phyloP scores from a whole-genome alignment of 192 early-diverging fungal genomes.

The Chytriomyces confervae region DNA sequence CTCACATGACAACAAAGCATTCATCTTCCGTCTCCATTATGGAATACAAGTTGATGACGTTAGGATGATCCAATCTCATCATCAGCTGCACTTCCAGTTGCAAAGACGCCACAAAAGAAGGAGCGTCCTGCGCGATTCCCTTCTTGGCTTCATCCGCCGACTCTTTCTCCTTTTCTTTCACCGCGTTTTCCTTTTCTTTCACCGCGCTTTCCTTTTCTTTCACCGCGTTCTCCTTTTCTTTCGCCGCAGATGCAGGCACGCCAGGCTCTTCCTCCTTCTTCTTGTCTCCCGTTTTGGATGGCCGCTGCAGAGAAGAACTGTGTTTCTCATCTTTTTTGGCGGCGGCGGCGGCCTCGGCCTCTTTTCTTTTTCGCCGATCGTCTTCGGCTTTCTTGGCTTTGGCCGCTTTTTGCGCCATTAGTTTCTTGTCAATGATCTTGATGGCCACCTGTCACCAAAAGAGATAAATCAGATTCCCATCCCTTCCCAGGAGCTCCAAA shows the following conservation, averaged over 20 bases:
- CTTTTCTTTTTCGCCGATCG: conserved; percentile 47
- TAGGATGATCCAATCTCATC: conserved; percentile 68
- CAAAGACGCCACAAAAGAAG: conserved; percentile 50
- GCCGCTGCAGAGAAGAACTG: neutral
- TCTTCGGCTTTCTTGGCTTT: conserved; percentile 57
- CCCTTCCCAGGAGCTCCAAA: neutral
- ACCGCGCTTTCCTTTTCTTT: neutral
- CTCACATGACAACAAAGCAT: conserved; percentile 70
- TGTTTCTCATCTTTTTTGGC: neutral
- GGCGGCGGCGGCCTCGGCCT: conserved; percentile 35
- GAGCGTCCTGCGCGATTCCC: conserved; percentile 28
- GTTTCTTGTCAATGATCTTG: conserved; percentile 69
- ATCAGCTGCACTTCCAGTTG: conserved; percentile 65
- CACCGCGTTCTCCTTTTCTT: too few relatives aligned
- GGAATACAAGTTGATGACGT: conserved; percentile 65
- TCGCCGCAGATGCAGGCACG: too few relatives aligned
- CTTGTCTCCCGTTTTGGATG: too few relatives aligned
- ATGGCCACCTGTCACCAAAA: conserved; percentile 53
- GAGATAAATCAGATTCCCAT: neutral
- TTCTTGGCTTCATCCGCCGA: neutral
- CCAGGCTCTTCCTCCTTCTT: too few relatives aligned
- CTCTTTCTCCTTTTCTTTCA: conserved; percentile 5
- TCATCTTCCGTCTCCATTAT: conserved; percentile 68
- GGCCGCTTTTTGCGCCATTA: conserved; percentile 57
- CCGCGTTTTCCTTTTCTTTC: conserved; percentile 4